phyloP scores from a whole-genome alignment of 2,329 filamentous ascomycete genomes.

The Stachybotrys elegans region DNA sequence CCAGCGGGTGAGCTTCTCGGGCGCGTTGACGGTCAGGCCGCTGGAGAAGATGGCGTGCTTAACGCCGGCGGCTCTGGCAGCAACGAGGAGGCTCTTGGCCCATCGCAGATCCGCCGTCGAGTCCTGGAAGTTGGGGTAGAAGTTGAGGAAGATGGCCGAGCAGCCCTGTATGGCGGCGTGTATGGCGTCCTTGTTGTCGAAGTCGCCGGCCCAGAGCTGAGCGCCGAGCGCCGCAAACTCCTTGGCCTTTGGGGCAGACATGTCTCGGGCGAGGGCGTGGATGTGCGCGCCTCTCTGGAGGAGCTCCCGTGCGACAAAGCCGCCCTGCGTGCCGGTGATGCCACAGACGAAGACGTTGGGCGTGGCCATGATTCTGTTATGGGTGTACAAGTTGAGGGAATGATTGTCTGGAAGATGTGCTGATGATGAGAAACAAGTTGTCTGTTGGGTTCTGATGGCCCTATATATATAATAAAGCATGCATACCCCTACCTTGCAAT shows the following conservation, averaged over 20 bases:
- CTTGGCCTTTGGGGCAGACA: slow-evolving; percentile 21
- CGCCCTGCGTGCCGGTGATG: slow-evolving; percentile 35
- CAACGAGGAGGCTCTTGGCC: slow-evolving; percentile 24
- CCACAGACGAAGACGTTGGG: slow-evolving; percentile 30
- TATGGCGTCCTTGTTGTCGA: slow-evolving; percentile 24
- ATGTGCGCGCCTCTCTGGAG: slow-evolving; percentile 23
- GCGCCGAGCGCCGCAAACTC: slow-evolving; percentile 25
- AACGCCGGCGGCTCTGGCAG: slow-evolving; percentile 31
- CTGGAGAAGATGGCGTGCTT: slow-evolving; percentile 32
- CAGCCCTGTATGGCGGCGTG: slow-evolving; percentile 22
- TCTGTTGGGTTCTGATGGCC: too few relatives aligned
- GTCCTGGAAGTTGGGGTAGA: slow-evolving; percentile 26
- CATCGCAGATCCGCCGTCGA: slow-evolving; percentile 20
- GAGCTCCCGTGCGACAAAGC: slow-evolving; percentile 28
- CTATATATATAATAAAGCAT: too few relatives aligned
- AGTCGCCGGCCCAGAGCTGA: slow-evolving; percentile 25
- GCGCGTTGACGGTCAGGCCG: slow-evolving; percentile 21
- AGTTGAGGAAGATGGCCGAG: slow-evolving; percentile 26
- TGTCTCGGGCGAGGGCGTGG: slow-evolving; percentile 26
- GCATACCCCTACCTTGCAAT: too few relatives aligned
- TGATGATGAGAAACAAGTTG: too few relatives aligned
- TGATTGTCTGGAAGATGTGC: too few relatives aligned
- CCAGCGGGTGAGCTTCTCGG: slow-evolving; percentile 20
- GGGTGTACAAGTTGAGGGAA: too few relatives aligned
- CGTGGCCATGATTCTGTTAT: slow-evolving; percentile 23